These are phyloP conservation scores for Populus deltoides DNA, from an alignment of 345 rosid genomes.

Conservation along the genomic window DNA sequence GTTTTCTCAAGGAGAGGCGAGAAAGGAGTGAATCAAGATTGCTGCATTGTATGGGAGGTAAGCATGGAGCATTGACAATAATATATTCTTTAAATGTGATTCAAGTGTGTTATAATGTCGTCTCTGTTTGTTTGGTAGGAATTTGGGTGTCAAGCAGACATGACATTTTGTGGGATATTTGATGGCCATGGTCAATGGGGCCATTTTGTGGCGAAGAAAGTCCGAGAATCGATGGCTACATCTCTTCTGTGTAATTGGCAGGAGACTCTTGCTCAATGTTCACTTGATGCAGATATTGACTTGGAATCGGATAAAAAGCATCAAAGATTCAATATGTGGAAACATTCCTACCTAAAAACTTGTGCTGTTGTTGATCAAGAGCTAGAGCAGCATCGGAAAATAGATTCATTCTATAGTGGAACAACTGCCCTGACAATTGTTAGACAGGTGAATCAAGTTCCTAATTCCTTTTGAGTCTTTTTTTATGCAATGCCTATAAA, in stretches of 20 bases:
- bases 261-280: conserved; percentile 57
- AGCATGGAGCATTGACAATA: background rate
- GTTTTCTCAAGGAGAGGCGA: conserved; percentile 78
- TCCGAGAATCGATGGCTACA: conserved; percentile 68
- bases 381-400: conserved; percentile 58
- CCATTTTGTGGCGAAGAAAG: conserved; percentile 81
- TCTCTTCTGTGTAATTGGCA: conserved; percentile 77
- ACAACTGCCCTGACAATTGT: conserved; percentile 80
- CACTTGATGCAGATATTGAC: conserved; percentile 42
- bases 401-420: conserved; percentile 78
- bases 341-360: conserved; percentile 68
- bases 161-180: conserved; percentile 85
- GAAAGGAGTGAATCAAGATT: conserved; percentile 88
- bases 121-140: conserved; percentile 44
- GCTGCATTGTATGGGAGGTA: conserved; percentile 96
- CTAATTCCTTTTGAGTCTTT: background rate
- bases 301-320: conserved; percentile 53
- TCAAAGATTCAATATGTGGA: conserved; percentile 64
- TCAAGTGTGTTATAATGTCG: background rate
- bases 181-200: conserved; percentile 99
- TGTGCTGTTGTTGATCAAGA: conserved; percentile 79
- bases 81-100: background rate
- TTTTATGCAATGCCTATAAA: background rate
- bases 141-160: conserved; percentile 83
- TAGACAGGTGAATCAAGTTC: conserved; percentile 54